Conservation (phyloP, 129 eudicot species). For the Pulicaria dysenterica region DNA sequence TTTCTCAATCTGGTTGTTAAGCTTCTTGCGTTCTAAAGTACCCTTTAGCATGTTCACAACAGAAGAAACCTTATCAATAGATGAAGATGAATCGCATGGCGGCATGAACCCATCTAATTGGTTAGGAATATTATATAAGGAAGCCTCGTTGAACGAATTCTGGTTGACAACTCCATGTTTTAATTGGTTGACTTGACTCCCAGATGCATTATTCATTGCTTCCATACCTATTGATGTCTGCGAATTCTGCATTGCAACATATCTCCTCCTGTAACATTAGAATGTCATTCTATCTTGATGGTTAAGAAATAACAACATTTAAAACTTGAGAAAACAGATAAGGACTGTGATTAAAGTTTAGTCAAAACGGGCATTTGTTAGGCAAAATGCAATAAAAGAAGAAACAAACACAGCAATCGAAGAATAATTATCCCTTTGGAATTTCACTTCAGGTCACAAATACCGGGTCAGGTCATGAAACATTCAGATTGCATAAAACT, state of each 20-base stretch:
- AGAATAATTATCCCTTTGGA: too few relatives aligned
- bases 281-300: slow-evolving; percentile 10
- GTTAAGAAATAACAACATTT: background rate
- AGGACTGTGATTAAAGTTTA: background rate
- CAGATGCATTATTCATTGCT: slow-evolving; percentile 56
- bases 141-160: slow-evolving; percentile 35
- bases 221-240: slow-evolving; percentile 69
- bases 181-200: slow-evolving; percentile 43
- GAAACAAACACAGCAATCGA: too few relatives aligned
- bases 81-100: slow-evolving; percentile 59
- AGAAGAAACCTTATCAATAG: slow-evolving; percentile 71
- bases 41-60: slow-evolving; percentile 92
- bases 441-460: too few relatives aligned
- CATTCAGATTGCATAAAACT: too few relatives aligned
- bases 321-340: background rate
- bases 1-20: slow-evolving; percentile 44
- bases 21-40: slow-evolving; percentile 75
- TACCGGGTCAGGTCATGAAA: background rate
- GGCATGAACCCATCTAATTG: slow-evolving; percentile 56
- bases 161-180: slow-evolving; percentile 47
- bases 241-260: slow-evolving; percentile 71
- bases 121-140: slow-evolving; percentile 42
- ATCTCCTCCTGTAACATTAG: slow-evolving; percentile 65
- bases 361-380: too few relatives aligned
- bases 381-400: too few relatives aligned